Base-by-base conservation (phyloP, 306 rosid species). In the Fragaria ananassa region DNA sequence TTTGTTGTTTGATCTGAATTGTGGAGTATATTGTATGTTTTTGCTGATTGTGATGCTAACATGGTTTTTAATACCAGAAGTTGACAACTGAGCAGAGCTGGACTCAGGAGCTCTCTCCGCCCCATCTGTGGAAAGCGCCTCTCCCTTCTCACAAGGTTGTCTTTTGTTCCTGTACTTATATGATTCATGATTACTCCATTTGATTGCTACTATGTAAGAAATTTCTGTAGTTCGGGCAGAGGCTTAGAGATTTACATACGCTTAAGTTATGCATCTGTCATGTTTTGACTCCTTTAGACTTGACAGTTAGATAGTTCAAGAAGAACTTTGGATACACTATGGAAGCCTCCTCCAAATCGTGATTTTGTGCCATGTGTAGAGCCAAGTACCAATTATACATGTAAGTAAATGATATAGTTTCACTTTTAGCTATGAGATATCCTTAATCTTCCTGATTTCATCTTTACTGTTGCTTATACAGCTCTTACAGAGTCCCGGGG, bases 321-420 rank as follows among this genome's bases (percentile, higher is more conserved):
- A 68, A 75, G 64, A 80, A 76, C 57, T 72, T 77, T 81, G 62
- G 90, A 79, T 71, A 68, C 74, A 85, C 93, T 95, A 72, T 95
- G 99, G 99, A 92, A 89, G 81, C 89, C 84, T 77, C 95, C 96
- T 37, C 75, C 90, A 21, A 90, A 85, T 82, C 88, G 80, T 2
- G 87, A 89, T 57, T 87, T 95, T 81, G 80, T 83, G 76, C 93
- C 92, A 10, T 95, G 99, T 74, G 76, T 87, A 42, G 83, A 83
- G 72, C 93, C 96, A 72, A 82, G 87, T 63, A 53, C 84, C 85
- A 83, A 87, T 80, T 89, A 92, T 85, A 83, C 86, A n/a, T 12
- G 99, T 95, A 81, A 69, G 69, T 70, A 81, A 4, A 35, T 10
- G 17, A 70, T 62, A 39, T 19, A 72, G 60, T 74, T 65, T 57